Evolutionary conservation across 148 eudicot species (phyloP), one percentile per base, ranked within the genome.

Genomic region (Rhododendron kiyosumense): DNA sequence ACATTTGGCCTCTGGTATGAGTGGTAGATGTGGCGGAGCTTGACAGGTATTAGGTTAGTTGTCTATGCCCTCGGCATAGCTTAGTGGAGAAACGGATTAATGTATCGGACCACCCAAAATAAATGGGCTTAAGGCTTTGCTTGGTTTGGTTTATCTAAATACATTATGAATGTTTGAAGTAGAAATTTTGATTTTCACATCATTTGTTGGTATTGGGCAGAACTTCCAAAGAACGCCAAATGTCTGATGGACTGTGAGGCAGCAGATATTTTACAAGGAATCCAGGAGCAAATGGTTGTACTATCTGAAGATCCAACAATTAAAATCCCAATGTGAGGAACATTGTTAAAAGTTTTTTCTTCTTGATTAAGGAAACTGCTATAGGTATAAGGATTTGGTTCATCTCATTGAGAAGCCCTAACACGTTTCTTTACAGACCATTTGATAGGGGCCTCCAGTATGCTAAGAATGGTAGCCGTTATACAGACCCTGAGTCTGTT

Each of bases 161-260:
- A 57, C 28, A 18, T 7, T 26, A 32, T 20, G 63, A 81, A 18
- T 82, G 28, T n/a, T 22, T 57, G 0, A 41, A 34, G 74, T 57
- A 67, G 24, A 43, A 83, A 26, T 65, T 43, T 5, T 54, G 45
- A 6, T 75, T 85, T 54, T 51, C n/a, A 77, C 26, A 48, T 17
- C 26, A 13, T 76, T 52, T 49, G 79, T 52, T 78, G 77, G 78
- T 84, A 51, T 26, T 81, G 36, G 80, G 88, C 93, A 96, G 99
- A 93, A 87, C 92, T 96, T 89, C 96, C 97, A 10, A 88, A 88
- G 73, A 91, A 90, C 84, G 88, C 96, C 24, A 88, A 80, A 63
- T 95, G 95, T 89, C 88, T 96, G 88, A 95, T 94, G 96, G 95
- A 96, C 85, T 96, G 99, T 85, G 98, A 96, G 90, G 99, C 98